Evolutionary conservation across 768 basidiomycete species (phyloP).

Genomic region (Russula griseocarnosa): DNA sequence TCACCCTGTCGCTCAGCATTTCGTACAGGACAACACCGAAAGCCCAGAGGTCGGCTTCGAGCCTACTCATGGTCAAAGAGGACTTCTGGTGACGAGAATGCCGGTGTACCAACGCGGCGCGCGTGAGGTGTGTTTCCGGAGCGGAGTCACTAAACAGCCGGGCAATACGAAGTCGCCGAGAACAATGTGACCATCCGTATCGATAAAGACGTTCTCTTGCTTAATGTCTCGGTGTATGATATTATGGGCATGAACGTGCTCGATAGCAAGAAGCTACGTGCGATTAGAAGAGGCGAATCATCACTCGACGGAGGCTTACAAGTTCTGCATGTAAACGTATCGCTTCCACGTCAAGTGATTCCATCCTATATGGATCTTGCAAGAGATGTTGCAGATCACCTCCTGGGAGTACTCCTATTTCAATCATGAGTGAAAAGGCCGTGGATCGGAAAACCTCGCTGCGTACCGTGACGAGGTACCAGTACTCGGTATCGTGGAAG

Average conservation of each 20-base stretch:
- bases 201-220: constrained; percentile 95
- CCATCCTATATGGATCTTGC: too few relatives aligned
- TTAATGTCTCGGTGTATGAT: constrained; percentile 99
- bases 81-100: constrained; percentile 24
- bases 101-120: constrained; percentile 18
- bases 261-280: constrained; percentile 23
- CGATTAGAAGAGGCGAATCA: neutral
- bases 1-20: constrained; percentile 17
- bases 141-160: constrained; percentile 80
- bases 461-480: constrained; percentile 18
- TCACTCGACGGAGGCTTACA: constrained; percentile 2
- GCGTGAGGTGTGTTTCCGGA: constrained; percentile 31
- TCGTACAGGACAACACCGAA: constrained; percentile 26
- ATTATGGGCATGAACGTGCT: constrained; percentile 80
- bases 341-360: constrained; percentile 6
- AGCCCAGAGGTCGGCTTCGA: constrained; percentile 26
- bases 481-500: constrained; percentile 22
- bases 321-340: constrained; percentile 25
- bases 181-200: constrained; percentile 75
- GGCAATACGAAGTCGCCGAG: constrained; percentile 96
- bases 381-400: constrained; percentile 17
- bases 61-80: constrained; percentile 11
- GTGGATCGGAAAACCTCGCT: neutral
- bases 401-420: constrained; percentile 22
- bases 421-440: neutral